A percentile compares a stretch with the other conserved stretches of the same genome.
Conservation (phyloP, 139 green algal species). For the Chlorella sorokiniana region DNA sequence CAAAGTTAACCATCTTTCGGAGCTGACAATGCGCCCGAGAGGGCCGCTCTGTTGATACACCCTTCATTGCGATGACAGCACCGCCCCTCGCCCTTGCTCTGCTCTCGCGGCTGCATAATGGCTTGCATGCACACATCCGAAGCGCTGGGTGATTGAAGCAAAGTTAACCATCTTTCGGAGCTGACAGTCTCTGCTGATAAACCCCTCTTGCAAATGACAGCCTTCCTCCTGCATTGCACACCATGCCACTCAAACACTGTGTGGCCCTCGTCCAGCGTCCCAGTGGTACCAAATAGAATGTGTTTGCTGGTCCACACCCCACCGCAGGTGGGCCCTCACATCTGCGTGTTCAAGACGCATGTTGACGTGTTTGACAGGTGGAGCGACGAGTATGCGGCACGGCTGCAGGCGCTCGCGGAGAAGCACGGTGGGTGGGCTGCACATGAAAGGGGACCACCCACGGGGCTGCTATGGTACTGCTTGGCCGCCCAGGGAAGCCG, state of each 20-base stretch:
- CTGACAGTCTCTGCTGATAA: constrained; percentile 30
- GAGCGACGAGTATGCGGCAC: constrained; percentile 42
- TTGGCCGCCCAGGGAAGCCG: too few relatives aligned
- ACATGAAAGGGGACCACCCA: not conserved
- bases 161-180: constrained; percentile 39
- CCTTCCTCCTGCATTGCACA: not conserved
- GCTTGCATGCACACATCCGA: not conserved
- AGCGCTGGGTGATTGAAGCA: constrained; percentile 30
- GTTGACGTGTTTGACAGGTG: constrained; percentile 92
- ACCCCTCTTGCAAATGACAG: constrained; percentile 21
- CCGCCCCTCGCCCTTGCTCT: not conserved
- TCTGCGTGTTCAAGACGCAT: constrained; percentile 99
- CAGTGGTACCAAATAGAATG: not conserved
- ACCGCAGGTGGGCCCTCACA: constrained; percentile 85
- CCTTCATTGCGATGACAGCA: constrained; percentile 24
- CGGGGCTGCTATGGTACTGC: not conserved
- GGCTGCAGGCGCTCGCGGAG: constrained; percentile 74
- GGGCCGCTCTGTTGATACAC: constrained; percentile 27
- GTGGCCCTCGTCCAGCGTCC: not conserved
- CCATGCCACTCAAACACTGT: not conserved
- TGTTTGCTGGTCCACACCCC: not conserved
- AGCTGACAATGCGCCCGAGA: not conserved
- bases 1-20: constrained; percentile 40
- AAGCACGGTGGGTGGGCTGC: constrained; percentile 75
- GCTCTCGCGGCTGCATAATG: too few relatives aligned